Base-by-base conservation (phyloP, 1,284 basidiomycete species). In the Grifola frondosa region DNA sequence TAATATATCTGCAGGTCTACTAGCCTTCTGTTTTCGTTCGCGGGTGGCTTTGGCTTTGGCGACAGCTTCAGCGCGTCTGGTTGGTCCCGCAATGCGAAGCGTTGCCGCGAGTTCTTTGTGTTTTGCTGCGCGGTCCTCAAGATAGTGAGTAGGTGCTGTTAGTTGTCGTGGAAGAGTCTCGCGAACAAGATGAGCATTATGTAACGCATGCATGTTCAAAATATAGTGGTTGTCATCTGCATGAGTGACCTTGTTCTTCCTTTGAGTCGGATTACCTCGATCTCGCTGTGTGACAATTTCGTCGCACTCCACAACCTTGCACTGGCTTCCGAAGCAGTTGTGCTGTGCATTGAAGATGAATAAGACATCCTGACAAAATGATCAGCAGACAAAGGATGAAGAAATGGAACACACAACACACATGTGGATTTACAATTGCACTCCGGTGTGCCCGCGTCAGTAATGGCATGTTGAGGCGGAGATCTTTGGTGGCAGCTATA, bases 341-440 rank as follows among this genome's bases (percentile, higher is more conserved):
- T 58, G 56, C 25, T 58, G 56, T 8, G 50, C 48, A 36, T 56
- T 56, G 44, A 58, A 52, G 12, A 48, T 39, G 30, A 58, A 58
- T 22, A 35, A 26, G 20, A 56, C 29, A 42, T 43, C 29, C 52
- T 54, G 39, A 22, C 6, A 20, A 21, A 34, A 36, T 16, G 6
- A 11, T 31, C n/a, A 30, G 26, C 16, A 31, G 13, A 17, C 15
- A 20, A 23, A n/a, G n/a, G n/a, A n/a, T n/a, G 5, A 30, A 31
- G 8, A 19, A n/a, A 19, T 15, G 19, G 8, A 16, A 15, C 47
- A 17, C n/a, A 52, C 52, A 37, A 15, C 47, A 17, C n/a, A 52
- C 52, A 37, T 40, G 41, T 2, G 44, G 25, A 17, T n/a, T 12
- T 5, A 53, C 26, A 34, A 39, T n/a, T 41, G 19, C 29, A 17